Evolutionary conservation across 208 protist species (phyloP).

Genomic region (Leishmania lainsoni): DNA sequence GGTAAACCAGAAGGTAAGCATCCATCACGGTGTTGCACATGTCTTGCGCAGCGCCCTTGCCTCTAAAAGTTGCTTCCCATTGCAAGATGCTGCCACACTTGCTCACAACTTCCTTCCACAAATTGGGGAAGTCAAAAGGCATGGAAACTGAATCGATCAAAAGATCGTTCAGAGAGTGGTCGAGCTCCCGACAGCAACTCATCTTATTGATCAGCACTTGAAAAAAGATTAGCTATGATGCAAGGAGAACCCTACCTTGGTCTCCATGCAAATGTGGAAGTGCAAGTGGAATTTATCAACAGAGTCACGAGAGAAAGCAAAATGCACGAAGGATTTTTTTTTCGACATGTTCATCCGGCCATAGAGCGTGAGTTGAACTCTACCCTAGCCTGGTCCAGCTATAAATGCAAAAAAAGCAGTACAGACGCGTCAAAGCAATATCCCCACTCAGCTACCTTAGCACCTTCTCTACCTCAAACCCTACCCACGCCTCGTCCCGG

Average conservation of each 20-base stretch:
- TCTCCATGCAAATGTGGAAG: no score
- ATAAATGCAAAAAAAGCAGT: not conserved
- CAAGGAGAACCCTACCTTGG: not conserved
- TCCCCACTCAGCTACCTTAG: not conserved
- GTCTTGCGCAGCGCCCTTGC: slow-evolving; percentile 22
- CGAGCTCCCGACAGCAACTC: slow-evolving; percentile 24
- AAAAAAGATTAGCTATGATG: not conserved
- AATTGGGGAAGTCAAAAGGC: slow-evolving; percentile 32
- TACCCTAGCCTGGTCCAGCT: not conserved
- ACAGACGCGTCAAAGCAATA: not conserved
- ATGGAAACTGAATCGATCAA: slow-evolving; percentile 34
- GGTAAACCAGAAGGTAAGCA: slow-evolving; percentile 48
- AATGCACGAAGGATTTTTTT: not conserved
- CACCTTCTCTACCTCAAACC: not conserved
- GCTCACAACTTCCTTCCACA: slow-evolving; percentile 39
- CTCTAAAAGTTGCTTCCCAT: slow-evolving; percentile 21
- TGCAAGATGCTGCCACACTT: slow-evolving; percentile 39
- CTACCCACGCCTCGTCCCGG: not conserved
- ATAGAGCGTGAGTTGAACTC: not conserved
- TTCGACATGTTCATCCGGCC: not conserved
- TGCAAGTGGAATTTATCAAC: not conserved
- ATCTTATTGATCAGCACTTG: not conserved
- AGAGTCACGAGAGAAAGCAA: not conserved
- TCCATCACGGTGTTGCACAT: slow-evolving; percentile 39
- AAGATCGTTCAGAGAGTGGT: slow-evolving; percentile 28